Base-by-base conservation (phyloP, 1,284 basidiomycete genomes). In the Coniophora puteana region DNA sequence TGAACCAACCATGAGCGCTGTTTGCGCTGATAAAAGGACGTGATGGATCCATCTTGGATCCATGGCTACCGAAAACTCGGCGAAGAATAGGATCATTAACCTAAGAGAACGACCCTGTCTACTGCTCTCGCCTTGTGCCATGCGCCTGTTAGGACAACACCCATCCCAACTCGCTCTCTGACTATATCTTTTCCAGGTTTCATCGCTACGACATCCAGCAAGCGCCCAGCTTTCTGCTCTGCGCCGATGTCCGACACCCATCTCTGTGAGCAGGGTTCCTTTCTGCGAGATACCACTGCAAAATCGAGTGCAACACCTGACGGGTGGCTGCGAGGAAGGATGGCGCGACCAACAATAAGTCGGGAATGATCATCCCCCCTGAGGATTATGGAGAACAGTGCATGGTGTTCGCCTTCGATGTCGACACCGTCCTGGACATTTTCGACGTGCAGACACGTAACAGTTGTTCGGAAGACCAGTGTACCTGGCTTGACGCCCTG, bases 61-160 rank as follows among this genome's bases (percentile, higher is more conserved):
- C n/a, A n/a, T n/a, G n/a, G n/a, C n/a, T n/a, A n/a, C n/a, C n/a
- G n/a, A n/a, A n/a, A n/a, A n/a, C n/a, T n/a, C n/a, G n/a, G n/a
- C n/a, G n/a, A n/a, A n/a, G 5, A 31, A 14, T 31, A 31, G 16
- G 20, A 5, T 24, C 8, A 30, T 36, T 34, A 36, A 30, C 28
- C 24, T 3, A 36, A 29, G n/a, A 39, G 40, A 8, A 40, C 39
- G 11, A 40, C 38, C 36, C 40, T 40, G 18, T 40, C 37, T 7
- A 23, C 20, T 17, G 38, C 38, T 13, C 2, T 36, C n/a, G 35
- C 26, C 14, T 14, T 14, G 27, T 23, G n/a, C 39, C 36, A 40
- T 7, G 37, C 37, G 16, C 13, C 31, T 5, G 13, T 21, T 22
- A 41, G 26, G 23, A 40, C 17, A 16, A 41, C 8, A 5, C 39